Percentiles rank a stretch among this genome's conserved stretches.
phyloP scores from a whole-genome alignment of 2,329 filamentous ascomycete species.

The Cercospora zeina region DNA sequence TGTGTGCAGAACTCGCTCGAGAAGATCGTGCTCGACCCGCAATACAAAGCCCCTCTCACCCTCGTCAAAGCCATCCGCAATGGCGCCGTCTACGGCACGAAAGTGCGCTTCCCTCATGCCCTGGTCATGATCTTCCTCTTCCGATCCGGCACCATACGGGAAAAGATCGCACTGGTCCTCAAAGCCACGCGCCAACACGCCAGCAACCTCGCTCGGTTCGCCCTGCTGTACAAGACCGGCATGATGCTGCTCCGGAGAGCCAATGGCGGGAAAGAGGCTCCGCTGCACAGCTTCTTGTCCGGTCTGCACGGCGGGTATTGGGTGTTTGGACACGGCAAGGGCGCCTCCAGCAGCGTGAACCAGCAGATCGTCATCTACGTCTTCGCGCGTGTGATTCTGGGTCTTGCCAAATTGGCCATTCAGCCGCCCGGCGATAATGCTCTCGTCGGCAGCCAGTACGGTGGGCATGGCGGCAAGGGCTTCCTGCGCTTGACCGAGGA shows the following conservation, averaged over 20 bases:
- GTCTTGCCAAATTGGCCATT: conserved; percentile 78
- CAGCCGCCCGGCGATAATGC: conserved; percentile 54
- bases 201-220: conserved; percentile 86
- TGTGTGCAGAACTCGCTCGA: conserved; percentile 65
- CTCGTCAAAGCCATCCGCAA: conserved; percentile 93
- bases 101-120: conserved; percentile 97
- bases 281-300: conserved; percentile 81
- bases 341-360: conserved; percentile 68
- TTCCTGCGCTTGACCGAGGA: conserved; percentile 45
- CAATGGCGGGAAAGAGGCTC: conserved; percentile 60
- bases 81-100: conserved; percentile 93
- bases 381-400: conserved; percentile 85
- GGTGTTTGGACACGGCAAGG: conserved; percentile 80
- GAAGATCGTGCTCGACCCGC: conserved; percentile 75
- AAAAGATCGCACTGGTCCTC: conserved; percentile 76
- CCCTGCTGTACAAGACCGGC: conserved; percentile 80
- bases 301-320: conserved; percentile 88
- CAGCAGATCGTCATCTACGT: conserved; percentile 99
- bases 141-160: conserved; percentile 75
- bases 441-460: conserved; percentile 42
- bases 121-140: conserved; percentile 98
- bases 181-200: conserved; percentile 89
- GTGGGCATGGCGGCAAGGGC: conserved; percentile 45
- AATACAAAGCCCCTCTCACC: conserved; percentile 79
- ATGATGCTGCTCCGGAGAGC: conserved; percentile 69